Base-by-base conservation (phyloP, 2,329 filamentous ascomycete genomes). In the Aspergillus sp. region DNA sequence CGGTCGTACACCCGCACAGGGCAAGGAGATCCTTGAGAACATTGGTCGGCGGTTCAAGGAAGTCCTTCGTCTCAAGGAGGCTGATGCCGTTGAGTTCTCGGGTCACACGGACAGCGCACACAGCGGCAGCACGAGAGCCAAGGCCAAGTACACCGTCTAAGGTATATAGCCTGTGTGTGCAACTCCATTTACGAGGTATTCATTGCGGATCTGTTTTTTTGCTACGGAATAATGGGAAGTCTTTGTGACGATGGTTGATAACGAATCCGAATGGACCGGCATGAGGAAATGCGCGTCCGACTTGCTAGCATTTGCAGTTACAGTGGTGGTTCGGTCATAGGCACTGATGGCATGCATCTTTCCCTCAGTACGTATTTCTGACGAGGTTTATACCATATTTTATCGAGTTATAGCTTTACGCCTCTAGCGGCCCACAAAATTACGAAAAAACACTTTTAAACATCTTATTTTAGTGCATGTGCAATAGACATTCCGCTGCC, bases 21-120 rank as follows among this genome's bases (percentile, higher is more conserved):
- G 91, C 73, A 90, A 89, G 80, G 90, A 95, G 59, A 86, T 94
- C 50, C 85, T 99, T 60, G 82, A 90, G 81, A 85, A 86, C 71
- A 96, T 99, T 70, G 95, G 95, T 69, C 86, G 84, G 68, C 88
- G 89, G 66, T 97, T 99, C 88, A 99, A 99, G 87, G 90, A 92
- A 68, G 88, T 96, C 25, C 83, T 99, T 58, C 88, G 90, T 76
- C 82, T 99, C 62, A 89, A 90, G 62, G 79, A 88, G 58, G 84
- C 81, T 62, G 95, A 98, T 76, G 78, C 82, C 63, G 87, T 99
- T 61, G 96, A 99, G 81, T 99, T 98, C 81, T 96, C 92, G 19
- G 95, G 95, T 62, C 95, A 99, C 81, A 96, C 92, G 17, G 96
- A 99, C 70, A 91, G 90, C 69, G 94, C 95, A 39, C 90, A 96